phyloP scores from a whole-genome alignment of 495 filamentous ascomycete species.

The Aspergillus carlsbadensis region DNA sequence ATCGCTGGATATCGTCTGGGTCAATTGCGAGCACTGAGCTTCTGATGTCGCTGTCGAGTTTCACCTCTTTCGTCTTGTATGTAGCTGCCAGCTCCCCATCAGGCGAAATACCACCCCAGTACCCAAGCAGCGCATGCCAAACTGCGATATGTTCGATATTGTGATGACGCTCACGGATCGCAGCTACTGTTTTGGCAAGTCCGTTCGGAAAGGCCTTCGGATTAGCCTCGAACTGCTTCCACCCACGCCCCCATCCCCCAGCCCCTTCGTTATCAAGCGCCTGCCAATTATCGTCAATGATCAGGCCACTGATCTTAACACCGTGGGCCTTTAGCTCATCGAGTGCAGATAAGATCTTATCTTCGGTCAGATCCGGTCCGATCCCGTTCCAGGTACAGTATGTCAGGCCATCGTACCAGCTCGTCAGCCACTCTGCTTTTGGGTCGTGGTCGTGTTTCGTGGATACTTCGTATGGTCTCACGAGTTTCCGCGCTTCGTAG shows the following conservation, averaged over 20 bases:
- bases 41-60: slow-evolving; percentile 48
- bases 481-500: slow-evolving; percentile 77
- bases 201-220: slow-evolving; percentile 76
- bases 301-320: slow-evolving; percentile 76
- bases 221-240: slow-evolving; percentile 81
- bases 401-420: slow-evolving; percentile 84
- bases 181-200: slow-evolving; percentile 62
- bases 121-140: slow-evolving; percentile 94
- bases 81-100: slow-evolving; percentile 66
- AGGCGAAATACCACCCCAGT: slow-evolving; percentile 87
- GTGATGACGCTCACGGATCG: slow-evolving; percentile 67
- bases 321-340: slow-evolving; percentile 66
- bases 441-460: slow-evolving; percentile 44
- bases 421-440: slow-evolving; percentile 70
- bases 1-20: slow-evolving; percentile 64
- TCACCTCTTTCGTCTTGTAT: slow-evolving; percentile 75
- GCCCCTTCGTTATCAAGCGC: slow-evolving; percentile 60
- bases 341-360: slow-evolving; percentile 74
- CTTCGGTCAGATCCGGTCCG: slow-evolving; percentile 75
- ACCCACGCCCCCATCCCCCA: slow-evolving; percentile 52
- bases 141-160: slow-evolving; percentile 84
- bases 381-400: slow-evolving; percentile 94
- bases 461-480: slow-evolving; percentile 36
- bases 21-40: slow-evolving; percentile 60
- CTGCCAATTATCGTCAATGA: slow-evolving; percentile 98